Evolutionary conservation across 257 asterid genomes (phyloP), one percentile per base, ranked within the genome.

Genomic region (Solanum acaule): DNA sequence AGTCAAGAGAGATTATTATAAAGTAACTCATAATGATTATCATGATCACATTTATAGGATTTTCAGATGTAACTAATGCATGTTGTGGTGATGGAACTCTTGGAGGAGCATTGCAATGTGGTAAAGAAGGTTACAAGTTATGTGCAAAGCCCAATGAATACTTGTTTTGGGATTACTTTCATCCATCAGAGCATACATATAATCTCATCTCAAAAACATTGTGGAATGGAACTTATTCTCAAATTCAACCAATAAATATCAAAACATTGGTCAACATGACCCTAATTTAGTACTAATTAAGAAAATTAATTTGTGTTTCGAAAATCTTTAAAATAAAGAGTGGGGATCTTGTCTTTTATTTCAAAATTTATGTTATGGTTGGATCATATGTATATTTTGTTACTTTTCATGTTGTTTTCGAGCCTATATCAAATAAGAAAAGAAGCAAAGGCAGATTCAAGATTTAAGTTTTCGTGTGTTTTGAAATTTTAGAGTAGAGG

Each of bases 141-240:
- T 52, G 63, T 52, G 78, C 88, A 7, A 89, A 92, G 25, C 93
- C 98, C 1, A 72, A 90, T 16, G 63, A 89, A 29, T 83, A 88
- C 86, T 89, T 94, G 40, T 95, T 93, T 16, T 95, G 98, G 96
- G 98, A 94, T 89, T 92, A 90, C 87, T 95, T 94, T 31, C 98
- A 94, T 83, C 98, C 98, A 2, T 89, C 98, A 0, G 96, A 95
- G 34, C 90, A 87, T 2, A 90, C 96, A 23, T 92, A 94, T 86
- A 89, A 93, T 78, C 95, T 93, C 87, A 46, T 93, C 31, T 85
- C 95, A 1, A 92, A 94, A 90, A 92, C 93, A 61, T 86, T 95
- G 73, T 95, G 98, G 98, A 88, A 78, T 3, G 98, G 98, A 12
- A 89, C 84, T 1, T 89, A 18, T 2, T 61, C 90, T 3, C 91